Conservation (phyloP, 331 rosid species). For the Stylosanthes scabra region DNA sequence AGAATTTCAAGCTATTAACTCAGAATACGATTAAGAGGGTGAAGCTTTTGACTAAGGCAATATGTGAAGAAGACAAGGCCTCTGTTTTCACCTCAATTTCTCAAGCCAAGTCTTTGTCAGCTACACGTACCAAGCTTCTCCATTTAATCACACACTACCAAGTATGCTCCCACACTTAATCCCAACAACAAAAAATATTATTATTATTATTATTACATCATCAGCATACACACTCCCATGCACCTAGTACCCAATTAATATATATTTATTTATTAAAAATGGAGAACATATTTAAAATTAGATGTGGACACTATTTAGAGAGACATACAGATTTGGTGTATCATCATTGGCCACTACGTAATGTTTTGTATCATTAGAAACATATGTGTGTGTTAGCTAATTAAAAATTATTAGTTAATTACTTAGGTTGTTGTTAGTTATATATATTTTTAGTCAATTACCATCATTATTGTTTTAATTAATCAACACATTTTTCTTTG, state of each 20-base stretch:
- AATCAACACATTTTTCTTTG: neutral
- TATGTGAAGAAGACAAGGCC: slow-evolving; percentile 49
- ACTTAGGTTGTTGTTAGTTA: too few relatives aligned
- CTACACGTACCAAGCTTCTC: slow-evolving; percentile 42
- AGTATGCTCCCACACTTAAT: slow-evolving; percentile 37
- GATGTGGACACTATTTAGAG: too few relatives aligned
- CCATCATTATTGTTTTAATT: too few relatives aligned
- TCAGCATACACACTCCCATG: too few relatives aligned
- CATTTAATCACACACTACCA: slow-evolving; percentile 47
- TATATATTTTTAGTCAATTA: too few relatives aligned
- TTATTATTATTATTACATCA: neutral
- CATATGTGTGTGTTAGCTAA: too few relatives aligned
- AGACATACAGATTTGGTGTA: too few relatives aligned
- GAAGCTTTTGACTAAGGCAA: slow-evolving; percentile 48
- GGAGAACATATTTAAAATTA: neutral
- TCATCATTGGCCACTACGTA: too few relatives aligned
- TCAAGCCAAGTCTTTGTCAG: slow-evolving; percentile 49
- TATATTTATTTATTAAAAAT: too few relatives aligned
- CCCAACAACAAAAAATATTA: neutral
- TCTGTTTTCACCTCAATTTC: slow-evolving; percentile 50
- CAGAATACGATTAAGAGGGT: slow-evolving; percentile 53
- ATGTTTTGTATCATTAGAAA: too few relatives aligned
- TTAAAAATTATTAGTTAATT: too few relatives aligned
- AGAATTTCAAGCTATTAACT: slow-evolving; percentile 40
- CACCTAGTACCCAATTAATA: neutral